Base-by-base conservation (phyloP, 139 green algal species). In the Micromonas pusilla region DNA sequence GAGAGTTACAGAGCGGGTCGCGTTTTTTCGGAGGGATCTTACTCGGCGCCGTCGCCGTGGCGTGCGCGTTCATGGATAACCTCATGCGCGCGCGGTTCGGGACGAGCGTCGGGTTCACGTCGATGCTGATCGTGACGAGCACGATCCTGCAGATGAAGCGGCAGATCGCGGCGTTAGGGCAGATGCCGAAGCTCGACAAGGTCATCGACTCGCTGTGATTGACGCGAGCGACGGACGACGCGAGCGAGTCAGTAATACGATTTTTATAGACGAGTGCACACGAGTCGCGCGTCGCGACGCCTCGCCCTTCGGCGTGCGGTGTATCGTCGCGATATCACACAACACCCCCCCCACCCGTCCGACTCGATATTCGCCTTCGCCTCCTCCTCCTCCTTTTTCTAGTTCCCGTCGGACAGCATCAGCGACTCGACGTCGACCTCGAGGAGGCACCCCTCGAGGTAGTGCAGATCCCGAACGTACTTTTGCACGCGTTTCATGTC, bases 21-120 rank as follows among this genome's bases (percentile, higher is more conserved):
- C 45, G 33, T 30, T 73, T 73, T 31, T 73, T 73, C 33, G 66
- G 66, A 19, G 66, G 66, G 20, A 1, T 73, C 2, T n/a, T 73
- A 5, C 33, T 73, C 3, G 66, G 31, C 16, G 30, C n/a, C n/a
- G 37, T 73, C 32, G 66, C 66, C 16, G n/a, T n/a, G 30, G 66
- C 33, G 31, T 73, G 66, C 31, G 30, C 66, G 16, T n/a, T 73
- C 1, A 52, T 36, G 66, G 66, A 73, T 31, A 19, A 54, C 1
- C 52, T 19, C 16, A 52, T 73, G 66, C 45, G 23, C 16, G 32
- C 20, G 2, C 45, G 9, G 32, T 26, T 54, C 32, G 66, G 66
- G 13, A n/a, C n/a, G 16, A 33, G 13, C 31, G 30, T 73, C 66
- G 66, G 66, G 1, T 73, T 73, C 23, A 73, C 66, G 16, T 33